phyloP scores from a whole-genome alignment of 2,329 filamentous ascomycete genomes.

The Pseudogymnoascus sp. region DNA sequence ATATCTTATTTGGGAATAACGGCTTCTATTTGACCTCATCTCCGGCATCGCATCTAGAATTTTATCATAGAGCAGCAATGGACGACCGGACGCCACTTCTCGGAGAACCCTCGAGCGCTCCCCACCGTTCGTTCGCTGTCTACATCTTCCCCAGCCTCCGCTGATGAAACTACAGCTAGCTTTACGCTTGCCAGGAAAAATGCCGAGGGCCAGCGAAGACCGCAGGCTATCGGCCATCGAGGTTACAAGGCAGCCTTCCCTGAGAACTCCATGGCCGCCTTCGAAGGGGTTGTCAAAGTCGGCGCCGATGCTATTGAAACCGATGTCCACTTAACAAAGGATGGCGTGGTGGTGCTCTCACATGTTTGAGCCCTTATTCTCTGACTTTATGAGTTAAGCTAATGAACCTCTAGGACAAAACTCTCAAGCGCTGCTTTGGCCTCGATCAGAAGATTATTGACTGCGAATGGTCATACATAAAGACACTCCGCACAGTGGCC shows the following conservation, averaged over 20 bases:
- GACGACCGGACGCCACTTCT: neutral
- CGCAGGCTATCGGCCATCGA: conserved; percentile 70
- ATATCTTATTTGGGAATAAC: neutral
- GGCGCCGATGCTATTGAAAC: conserved; percentile 81
- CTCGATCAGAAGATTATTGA: conserved; percentile 63
- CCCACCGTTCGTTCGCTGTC: neutral
- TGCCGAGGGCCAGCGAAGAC: conserved; percentile 33
- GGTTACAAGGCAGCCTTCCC: conserved; percentile 71
- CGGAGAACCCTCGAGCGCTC: neutral
- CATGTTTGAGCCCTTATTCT: conserved; percentile 45
- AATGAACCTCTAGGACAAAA: conserved; percentile 50
- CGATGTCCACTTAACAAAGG: conserved; percentile 74
- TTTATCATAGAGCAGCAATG: neutral
- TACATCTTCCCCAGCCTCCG: neutral
- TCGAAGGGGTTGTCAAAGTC: conserved; percentile 62
- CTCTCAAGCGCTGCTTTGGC: conserved; percentile 75
- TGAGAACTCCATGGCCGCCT: conserved; percentile 80
- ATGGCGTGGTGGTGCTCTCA: conserved; percentile 76
- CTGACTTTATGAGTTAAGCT: neutral
- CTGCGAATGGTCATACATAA: conserved; percentile 67
- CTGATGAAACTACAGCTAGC: conserved; percentile 16
- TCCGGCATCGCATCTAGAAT: neutral
- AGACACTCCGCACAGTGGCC: conserved; percentile 56
- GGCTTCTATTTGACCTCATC: too few species aligned
- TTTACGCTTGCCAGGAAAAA: conserved; percentile 20